These are phyloP conservation scores for Diaporthe sp. DNA, from an alignment of 2,329 filamentous ascomycete genomes.

Conservation along the genomic window DNA sequence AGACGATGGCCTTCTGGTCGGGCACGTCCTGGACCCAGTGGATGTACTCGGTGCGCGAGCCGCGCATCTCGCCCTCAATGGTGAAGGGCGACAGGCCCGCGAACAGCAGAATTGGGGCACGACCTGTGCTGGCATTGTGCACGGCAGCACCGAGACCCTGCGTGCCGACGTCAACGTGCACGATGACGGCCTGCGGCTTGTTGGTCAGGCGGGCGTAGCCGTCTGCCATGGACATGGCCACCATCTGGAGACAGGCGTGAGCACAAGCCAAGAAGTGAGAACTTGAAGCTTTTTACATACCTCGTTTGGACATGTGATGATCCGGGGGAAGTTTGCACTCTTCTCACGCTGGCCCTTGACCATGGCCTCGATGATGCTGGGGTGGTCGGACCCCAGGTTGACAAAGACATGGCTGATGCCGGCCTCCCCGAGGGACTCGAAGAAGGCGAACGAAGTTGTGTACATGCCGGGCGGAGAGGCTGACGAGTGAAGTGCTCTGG, in stretches of 20 bases:
- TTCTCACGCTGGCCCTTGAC: conserved; percentile 78
- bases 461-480: conserved; percentile 61
- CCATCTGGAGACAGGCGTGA: conserved; percentile 67
- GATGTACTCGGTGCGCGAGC: conserved; percentile 57
- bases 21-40: conserved; percentile 60
- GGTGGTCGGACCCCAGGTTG: conserved; percentile 74
- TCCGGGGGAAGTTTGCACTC: conserved; percentile 71
- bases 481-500: conserved; percentile 23
- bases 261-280: not conserved
- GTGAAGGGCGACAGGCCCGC: conserved; percentile 60
- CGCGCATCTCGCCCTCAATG: conserved; percentile 57
- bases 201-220: conserved; percentile 77
- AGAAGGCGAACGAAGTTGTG: conserved; percentile 85
- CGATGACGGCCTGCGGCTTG: conserved; percentile 78
- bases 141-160: conserved; percentile 80
- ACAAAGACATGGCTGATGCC: conserved; percentile 72
- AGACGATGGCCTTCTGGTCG: conserved; percentile 67
- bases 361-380: conserved; percentile 81
- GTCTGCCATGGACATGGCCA: conserved; percentile 82
- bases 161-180: conserved; percentile 82
- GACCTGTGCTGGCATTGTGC: conserved; percentile 78
- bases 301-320: conserved; percentile 82
- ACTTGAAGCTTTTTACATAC: conserved; percentile 55
- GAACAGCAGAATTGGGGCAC: conserved; percentile 71
- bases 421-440: conserved; percentile 83